Base-by-base conservation (phyloP, 805 yeast genomes). In the Candida caryicola region DNA sequence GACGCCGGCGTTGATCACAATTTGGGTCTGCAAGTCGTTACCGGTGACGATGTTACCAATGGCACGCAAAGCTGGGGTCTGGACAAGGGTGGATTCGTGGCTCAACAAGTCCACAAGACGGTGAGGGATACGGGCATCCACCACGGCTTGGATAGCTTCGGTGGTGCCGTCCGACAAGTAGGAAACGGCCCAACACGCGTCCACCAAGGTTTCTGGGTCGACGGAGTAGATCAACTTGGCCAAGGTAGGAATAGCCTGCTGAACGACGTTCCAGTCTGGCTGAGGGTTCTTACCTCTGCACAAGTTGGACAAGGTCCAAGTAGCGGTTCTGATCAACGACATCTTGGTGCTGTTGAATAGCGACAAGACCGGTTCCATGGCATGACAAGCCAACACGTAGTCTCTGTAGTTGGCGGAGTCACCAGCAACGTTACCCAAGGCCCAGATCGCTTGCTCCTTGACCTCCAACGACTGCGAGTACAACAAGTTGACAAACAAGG, bases 401-500 rank as follows among this genome's bases (percentile, higher is more conserved):
- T 93, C 98, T 69, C 99, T 82, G 73, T 81, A 88, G 29, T 74
- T 71, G 6, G 96, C 77, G 12, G 96, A 87, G 62, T 93, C 99
- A 64, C 99, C 99, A 18, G 99, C 98, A 61, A 93, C 96, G 61
- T 93, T 93, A 67, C 99, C 99, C 50, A 93, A 73, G 19, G 99
- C 98, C 99, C 99, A 93, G 51, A 93, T 91, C 10, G 98, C 98
- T 69, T 93, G 99, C 65, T 93, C 99, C 65, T 88, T 87, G 40
- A 93, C 97, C 58, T 93, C 98, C 41, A 82, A 71, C 29, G 95
- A 86, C 41, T 79, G 79, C 3, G 96, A 85, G 53, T 79, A 76
- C 52, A 93, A 74, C 50, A 93, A 73, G 48, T 82, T 76, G 31
- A 93, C 95, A 64, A 93, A 89, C 39, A 81, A 70, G 14, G 98